Evolutionary conservation across 2,329 filamentous ascomycete species (phyloP), one percentile per base, ranked within the genome.

Genomic region (Zymoseptoria ardabiliae): DNA sequence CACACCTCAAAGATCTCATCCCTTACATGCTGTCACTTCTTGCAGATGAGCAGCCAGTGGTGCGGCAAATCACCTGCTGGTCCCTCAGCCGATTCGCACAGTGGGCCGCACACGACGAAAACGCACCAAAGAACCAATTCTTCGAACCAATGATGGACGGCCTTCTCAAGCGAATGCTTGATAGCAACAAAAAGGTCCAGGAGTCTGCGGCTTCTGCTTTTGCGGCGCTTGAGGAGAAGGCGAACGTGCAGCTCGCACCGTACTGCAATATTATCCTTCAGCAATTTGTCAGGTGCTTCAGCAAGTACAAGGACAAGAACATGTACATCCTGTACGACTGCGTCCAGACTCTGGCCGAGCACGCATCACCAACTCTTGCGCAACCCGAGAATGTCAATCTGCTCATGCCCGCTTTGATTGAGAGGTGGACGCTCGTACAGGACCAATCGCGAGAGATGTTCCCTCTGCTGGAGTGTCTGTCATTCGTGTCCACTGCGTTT

Each of bases 291-390:
- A 81, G 83, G 61, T 99, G 94, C 75, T 99, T 99, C 75, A 83
- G 81, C 56, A 91, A 89, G 75, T 99, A 97, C 84, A 97, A 99
- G 81, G 93, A 97, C 75, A 88, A 91, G 70, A 99, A 99, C 78
- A 97, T 97, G 85, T 97, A 95, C 78, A 95, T 97, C 57, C 84
- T 99, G 35, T 99, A 99, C 77, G 94, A 99, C 76, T 97, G 94
- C 74, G 90, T 99, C 35, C 94, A 99, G 77, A 99, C 94, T 0
- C 80, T 99, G 59, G 94, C 94, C 3, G 94, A 99, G 74, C 88
- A 91, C 70, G 88, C 97, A 57, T 91, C 91, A 10, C 85, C 87
- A 6, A 85, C 88, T 35, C 80, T 99, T 65, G 88, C 91, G n/a
- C 82, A 85, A 62, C 88, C 88, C 6, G 84, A 92, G 56, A 83